A percentile compares a stretch with the other conserved stretches of the same genome.
Conservation (phyloP, 805 yeast species). For the Wickerhamiella shivajii region DNA sequence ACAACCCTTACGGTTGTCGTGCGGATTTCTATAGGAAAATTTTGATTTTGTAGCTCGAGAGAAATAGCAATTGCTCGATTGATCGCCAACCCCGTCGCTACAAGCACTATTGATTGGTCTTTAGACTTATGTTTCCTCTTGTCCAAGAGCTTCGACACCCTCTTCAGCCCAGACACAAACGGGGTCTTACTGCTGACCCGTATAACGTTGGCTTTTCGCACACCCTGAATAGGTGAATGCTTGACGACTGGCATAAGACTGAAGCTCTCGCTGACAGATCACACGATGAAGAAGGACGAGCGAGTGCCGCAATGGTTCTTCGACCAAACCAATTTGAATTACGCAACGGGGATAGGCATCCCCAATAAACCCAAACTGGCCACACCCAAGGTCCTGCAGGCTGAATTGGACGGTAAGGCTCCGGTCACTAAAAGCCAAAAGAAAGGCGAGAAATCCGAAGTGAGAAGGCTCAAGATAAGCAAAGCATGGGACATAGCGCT, state of each 20-base stretch:
- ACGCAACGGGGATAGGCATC: conserved; percentile 12
- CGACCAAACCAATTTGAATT: conserved; percentile 16
- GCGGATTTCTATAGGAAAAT: conserved; percentile 39
- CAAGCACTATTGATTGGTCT: conserved; percentile 29
- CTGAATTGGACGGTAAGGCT: no score
- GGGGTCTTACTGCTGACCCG: conserved; percentile 52
- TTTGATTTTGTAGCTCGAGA: conserved; percentile 37
- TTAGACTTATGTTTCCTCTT: no score
- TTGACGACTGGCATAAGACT: conserved; percentile 25
- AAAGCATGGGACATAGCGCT: conserved; percentile 81
- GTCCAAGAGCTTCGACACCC: conserved; percentile 38
- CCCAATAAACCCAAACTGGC: conserved; percentile 9
- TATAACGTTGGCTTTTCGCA: conserved; percentile 27
- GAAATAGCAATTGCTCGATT: no score
- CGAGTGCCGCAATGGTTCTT: conserved; percentile 20
- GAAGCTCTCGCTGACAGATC: neutral
- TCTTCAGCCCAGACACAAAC: conserved; percentile 54
- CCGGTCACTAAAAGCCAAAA: conserved; percentile 4
- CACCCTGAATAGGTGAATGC: conserved; percentile 39
- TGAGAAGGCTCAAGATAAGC: conserved; percentile 25
- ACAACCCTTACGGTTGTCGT: conserved; percentile 56
- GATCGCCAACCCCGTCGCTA: no score
- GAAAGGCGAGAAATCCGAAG: conserved; percentile 12
- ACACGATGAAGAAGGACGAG: conserved; percentile 2
- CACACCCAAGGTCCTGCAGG: conserved; percentile 8